A percentile compares a stretch with the other conserved stretches of the same genome.
Conservation (phyloP, 2,329 filamentous ascomycete genomes). For the Phyllachora maydis region DNA sequence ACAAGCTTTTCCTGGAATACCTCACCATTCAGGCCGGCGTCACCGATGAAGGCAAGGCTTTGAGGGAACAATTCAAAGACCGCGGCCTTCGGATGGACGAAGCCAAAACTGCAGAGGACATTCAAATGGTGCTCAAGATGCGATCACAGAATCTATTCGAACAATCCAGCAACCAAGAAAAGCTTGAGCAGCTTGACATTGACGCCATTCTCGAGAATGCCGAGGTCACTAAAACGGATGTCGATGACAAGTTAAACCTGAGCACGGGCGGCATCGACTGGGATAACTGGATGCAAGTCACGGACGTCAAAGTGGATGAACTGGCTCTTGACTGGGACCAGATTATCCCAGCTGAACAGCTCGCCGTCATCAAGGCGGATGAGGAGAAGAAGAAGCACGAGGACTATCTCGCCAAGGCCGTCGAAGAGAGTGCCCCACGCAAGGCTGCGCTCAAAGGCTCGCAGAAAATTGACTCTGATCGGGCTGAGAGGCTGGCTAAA, state of each 20-base stretch:
- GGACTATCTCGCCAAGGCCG: constrained; percentile 59
- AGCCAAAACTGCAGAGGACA: constrained; percentile 81
- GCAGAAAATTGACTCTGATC: constrained; percentile 25
- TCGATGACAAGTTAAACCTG: constrained; percentile 76
- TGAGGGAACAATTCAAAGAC: constrained; percentile 56
- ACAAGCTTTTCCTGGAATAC: constrained; percentile 94
- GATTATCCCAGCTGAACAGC: constrained; percentile 85
- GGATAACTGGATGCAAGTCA: constrained; percentile 95
- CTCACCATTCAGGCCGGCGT: constrained; percentile 94
- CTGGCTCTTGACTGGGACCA: constrained; percentile 80
- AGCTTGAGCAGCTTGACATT: constrained; percentile 91
- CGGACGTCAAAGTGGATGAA: constrained; percentile 85
- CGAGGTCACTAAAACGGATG: constrained; percentile 90
- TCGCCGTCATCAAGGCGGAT: constrained; percentile 75
- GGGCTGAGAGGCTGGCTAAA: constrained; percentile 43
- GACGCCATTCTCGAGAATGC: constrained; percentile 94
- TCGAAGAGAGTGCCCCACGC: constrained; percentile 72
- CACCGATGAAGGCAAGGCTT: constrained; percentile 78
- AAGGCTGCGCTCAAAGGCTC: constrained; percentile 40
- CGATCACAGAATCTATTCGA: constrained; percentile 99
- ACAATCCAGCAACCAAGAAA: constrained; percentile 88
- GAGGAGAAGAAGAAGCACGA: constrained; percentile 73
- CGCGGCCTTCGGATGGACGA: constrained; percentile 56
- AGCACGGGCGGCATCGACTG: constrained; percentile 71
- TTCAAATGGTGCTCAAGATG: constrained; percentile 89